phyloP scores from a whole-genome alignment of 805 yeast genomes.

The Saccharomycopsis amapae region DNA sequence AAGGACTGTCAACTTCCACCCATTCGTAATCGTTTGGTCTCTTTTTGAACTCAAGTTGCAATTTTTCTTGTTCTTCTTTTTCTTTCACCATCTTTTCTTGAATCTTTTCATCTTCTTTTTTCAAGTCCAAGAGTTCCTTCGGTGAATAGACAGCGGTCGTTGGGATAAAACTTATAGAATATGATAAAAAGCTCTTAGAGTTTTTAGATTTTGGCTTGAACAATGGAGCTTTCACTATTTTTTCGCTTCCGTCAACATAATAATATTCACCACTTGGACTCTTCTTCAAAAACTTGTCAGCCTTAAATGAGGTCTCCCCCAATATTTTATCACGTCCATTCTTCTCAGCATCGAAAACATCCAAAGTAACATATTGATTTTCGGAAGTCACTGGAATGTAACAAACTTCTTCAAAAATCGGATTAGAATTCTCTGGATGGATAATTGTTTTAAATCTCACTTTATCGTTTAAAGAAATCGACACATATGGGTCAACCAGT shows the following conservation, averaged over 20 bases:
- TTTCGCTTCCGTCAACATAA: conserved; percentile 46
- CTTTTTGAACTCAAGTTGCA: conserved; percentile 45
- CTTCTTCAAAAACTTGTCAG: conserved; percentile 42
- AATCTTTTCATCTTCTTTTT: conserved; percentile 35
- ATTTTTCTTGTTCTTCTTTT: conserved; percentile 38
- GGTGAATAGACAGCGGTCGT: conserved; percentile 54
- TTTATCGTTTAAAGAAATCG: conserved; percentile 51
- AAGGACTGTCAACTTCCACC: conserved; percentile 41
- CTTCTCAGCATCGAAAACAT: conserved; percentile 60
- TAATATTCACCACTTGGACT: conserved; percentile 40
- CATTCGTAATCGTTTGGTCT: conserved; percentile 61
- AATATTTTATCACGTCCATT: conserved; percentile 56
- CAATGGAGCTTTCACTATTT: conserved; percentile 32
- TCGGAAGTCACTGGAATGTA: conserved; percentile 57
- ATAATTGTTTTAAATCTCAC: conserved; percentile 47
- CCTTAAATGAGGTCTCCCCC: conserved; percentile 49
- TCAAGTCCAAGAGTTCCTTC: conserved; percentile 44
- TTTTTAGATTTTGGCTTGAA: conserved; percentile 31
- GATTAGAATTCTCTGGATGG: conserved; percentile 47
- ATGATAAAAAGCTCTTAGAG: conserved; percentile 45
- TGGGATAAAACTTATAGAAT: conserved; percentile 61
- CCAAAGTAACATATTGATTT: conserved; percentile 50
- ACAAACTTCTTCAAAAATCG: conserved; percentile 50
- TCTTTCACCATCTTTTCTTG: conserved; percentile 32
- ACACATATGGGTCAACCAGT: conserved; percentile 67